phyloP scores from a whole-genome alignment of 257 asterid species.

The Eucommia ulmoides region DNA sequence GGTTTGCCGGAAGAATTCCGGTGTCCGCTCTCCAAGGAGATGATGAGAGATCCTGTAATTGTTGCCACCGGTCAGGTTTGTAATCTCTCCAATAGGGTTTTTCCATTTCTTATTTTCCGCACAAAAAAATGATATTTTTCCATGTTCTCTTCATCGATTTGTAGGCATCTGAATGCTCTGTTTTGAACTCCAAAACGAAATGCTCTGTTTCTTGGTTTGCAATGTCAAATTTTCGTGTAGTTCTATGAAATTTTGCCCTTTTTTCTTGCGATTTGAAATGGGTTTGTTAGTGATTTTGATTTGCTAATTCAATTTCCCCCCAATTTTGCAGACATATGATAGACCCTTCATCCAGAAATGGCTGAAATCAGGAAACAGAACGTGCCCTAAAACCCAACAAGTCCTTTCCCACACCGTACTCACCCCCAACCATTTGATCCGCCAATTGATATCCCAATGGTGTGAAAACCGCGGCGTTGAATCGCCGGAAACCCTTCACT shows the following conservation, averaged over 20 bases:
- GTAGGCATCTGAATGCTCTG: not conserved
- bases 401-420: slow-evolving; percentile 68
- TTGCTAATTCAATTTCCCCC: no score
- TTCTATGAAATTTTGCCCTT: no score
- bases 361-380: slow-evolving; percentile 72
- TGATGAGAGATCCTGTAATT: slow-evolving; percentile 90
- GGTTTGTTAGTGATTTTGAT: no score
- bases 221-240: not conserved
- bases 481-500: slow-evolving; percentile 36
- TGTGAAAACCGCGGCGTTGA: slow-evolving; percentile 51
- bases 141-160: no score
- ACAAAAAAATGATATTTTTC: no score
- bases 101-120: no score
- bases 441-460: slow-evolving; percentile 60
- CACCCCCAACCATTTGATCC: slow-evolving; percentile 62
- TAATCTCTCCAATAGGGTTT: not conserved
- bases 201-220: not conserved
- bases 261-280: no score
- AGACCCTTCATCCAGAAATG: slow-evolving; percentile 72
- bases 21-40: slow-evolving; percentile 76
- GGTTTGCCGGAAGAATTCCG: slow-evolving; percentile 68
- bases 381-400: slow-evolving; percentile 81
- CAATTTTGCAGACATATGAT: slow-evolving; percentile 74
- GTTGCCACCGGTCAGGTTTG: slow-evolving; percentile 76
- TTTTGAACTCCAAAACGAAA: not conserved